Base-by-base conservation (phyloP, 495 filamentous ascomycete species). In the Geoglossum glabrum region DNA sequence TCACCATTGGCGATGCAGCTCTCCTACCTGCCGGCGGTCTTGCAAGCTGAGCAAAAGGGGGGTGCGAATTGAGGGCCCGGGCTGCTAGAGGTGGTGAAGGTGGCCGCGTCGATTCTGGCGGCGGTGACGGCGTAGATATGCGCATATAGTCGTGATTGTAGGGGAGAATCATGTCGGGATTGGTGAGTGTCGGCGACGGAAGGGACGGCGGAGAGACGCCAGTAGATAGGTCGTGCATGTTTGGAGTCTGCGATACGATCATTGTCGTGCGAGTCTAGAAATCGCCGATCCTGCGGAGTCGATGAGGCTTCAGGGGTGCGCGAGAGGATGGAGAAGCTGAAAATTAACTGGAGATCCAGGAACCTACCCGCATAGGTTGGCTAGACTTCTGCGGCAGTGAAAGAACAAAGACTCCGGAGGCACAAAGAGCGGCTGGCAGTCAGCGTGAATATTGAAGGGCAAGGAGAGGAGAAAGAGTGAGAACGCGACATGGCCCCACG, bases 91-190 rank as follows among this genome's bases (percentile, higher is more conserved):
- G 38, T 19, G 31, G 56, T 23, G 70, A 69, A 43, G 69, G 69
- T 31, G 71, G 68, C 51, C 68, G 70, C 52, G 72, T 72, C 71
- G 52, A 71, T 72, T 62, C 72, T 73, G 50, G 75, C 27, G 19
- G 57, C 23, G 57, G 46, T 11, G 57, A 56, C 19, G 51, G 26
- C 23, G 57, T 56, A 10, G 49, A 31, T 1, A 23, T 52, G 23
- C 28, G 75, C 65, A 81, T 76, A 68, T 72, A 69, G 63, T 81
- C 77, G 64, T 77, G 76, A 34, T 66, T 64, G 55, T 76, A 74
- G 38, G 89, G 89, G 40, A 95, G 74, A 60, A 95, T 93, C 87
- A 95, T 89, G 67, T 92, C 87, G 36, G 87, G 87, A 68, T 93
- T 88, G n/a, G 87, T 89, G 59, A 95, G 71, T 8, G 89, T 92